Evolutionary conservation across 768 basidiomycete genomes (phyloP), one percentile per base, ranked within the genome.

Genomic region (Termitomyces sp.): DNA sequence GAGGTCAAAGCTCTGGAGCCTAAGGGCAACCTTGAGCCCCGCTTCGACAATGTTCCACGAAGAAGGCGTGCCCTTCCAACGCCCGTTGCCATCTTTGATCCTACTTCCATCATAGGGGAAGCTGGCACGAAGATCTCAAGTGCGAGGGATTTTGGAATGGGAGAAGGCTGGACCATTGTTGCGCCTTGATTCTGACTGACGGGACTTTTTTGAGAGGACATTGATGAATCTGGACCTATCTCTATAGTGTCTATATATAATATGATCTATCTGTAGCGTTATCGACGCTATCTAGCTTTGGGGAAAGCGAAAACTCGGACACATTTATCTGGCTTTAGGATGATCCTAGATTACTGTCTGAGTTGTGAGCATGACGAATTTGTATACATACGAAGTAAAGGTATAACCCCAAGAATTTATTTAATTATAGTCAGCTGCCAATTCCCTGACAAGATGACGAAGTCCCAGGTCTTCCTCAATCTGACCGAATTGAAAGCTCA

Each of bases 401-500:
- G 33, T 18, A 22, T 45, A 9, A 58, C 36, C n/a, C n/a, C 15
- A 24, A 28, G 12, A 28, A 39, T 11, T 33, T 28, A 39, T 11
- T 33, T 28, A 45, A 20, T 12, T 28, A 44, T 52, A 57, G 33
- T 62, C 51, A 15, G 57, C 53, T 32, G 57, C 66, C 28, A 68
- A 50, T 22, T 62, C 53, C 36, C 59, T 61, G 8, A 69, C 59
- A 8, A 69, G 48, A 57, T 60, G 32, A 18, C 65, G 55, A 18
- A 69, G 60, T 22, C 68, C 68, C 16, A 69, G n/a, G 22, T 67
- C 65, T 59, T 66, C 63, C 66, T 88, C 87, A 44, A 89, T 81
- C 88, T 89, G 24, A 33, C 33, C 48, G 15, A 22, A n/a, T 42
- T n/a, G 2, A 36, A 24, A 8, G 33, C 36, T 55, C n/a, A 48